Conservation (phyloP, 805 yeast species). For the Torulaspora quercuum region DNA sequence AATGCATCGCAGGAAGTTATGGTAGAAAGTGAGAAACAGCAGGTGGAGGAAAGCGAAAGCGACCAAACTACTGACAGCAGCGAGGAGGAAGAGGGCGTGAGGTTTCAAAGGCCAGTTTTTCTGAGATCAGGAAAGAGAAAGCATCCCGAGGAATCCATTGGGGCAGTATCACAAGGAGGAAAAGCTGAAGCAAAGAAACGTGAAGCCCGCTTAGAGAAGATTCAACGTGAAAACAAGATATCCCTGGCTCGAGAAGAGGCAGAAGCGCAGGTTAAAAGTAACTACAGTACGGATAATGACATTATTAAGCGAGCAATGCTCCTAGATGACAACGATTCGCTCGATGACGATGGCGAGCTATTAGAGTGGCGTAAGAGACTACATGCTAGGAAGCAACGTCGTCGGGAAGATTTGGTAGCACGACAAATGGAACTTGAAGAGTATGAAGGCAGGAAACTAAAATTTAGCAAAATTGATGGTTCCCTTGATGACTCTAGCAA, state of each 20-base stretch:
- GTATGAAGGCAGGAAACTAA: constrained; percentile 23
- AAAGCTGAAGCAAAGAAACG: constrained; percentile 10
- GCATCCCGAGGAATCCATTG: not conserved
- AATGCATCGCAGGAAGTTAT: not conserved
- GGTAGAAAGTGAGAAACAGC: constrained; percentile 2
- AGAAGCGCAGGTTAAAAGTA: constrained; percentile 13
- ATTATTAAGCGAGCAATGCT: constrained; percentile 21
- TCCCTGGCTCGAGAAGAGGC: constrained; percentile 13
- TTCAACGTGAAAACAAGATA: constrained; percentile 16
- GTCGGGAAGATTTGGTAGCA: constrained; percentile 23
- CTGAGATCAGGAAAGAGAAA: constrained; percentile 15
- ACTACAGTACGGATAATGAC: constrained; percentile 29
- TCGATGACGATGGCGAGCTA: constrained; percentile 25
- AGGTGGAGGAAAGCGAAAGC: constrained; percentile 6
- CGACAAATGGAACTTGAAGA: constrained; percentile 31
- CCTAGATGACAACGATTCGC: constrained; percentile 30
- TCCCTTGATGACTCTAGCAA: not conserved
- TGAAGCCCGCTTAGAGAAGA: constrained; percentile 12
- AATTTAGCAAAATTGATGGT: constrained; percentile 1
- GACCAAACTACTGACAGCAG: constrained; percentile 10
- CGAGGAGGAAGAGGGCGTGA: constrained; percentile 25
- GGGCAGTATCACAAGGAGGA: constrained; percentile 3
- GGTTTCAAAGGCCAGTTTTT: constrained; percentile 30
- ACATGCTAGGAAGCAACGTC: constrained; percentile 18
- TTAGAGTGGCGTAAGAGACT: constrained; percentile 28